These are phyloP conservation scores for Lachnellula cervina DNA, from an alignment of 2,329 filamentous ascomycete genomes.

Conservation along the genomic window DNA sequence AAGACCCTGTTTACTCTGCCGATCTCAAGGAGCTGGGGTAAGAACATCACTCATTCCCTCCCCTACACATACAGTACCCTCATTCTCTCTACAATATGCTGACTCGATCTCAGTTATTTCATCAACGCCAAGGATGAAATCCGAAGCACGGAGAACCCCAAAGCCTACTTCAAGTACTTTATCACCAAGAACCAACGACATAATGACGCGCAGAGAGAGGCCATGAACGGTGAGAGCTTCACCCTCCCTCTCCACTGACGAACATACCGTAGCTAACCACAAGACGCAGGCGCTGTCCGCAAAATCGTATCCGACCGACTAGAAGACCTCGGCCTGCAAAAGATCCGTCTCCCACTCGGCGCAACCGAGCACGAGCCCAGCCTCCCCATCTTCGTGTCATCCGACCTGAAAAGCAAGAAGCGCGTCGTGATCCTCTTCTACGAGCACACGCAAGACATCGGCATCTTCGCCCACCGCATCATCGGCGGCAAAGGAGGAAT, in stretches of 20 bases:
- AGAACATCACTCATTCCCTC: slow-evolving; percentile 18
- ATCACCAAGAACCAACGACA: slow-evolving; percentile 68
- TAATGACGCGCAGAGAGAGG: slow-evolving; percentile 70
- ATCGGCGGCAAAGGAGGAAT: slow-evolving; percentile 61
- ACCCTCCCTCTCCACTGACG: neutral
- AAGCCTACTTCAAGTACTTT: slow-evolving; percentile 70
- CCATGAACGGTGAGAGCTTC: slow-evolving; percentile 61
- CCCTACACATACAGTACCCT: neutral
- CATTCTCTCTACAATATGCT: slow-evolving; percentile 6
- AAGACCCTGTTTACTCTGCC: slow-evolving; percentile 60
- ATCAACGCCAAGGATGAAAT: slow-evolving; percentile 72
- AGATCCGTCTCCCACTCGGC: slow-evolving; percentile 56
- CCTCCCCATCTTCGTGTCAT: slow-evolving; percentile 63
- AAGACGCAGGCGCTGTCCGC: slow-evolving; percentile 53
- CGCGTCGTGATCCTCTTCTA: slow-evolving; percentile 73
- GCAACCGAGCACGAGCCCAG: slow-evolving; percentile 47
- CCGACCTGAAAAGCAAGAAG: slow-evolving; percentile 49
- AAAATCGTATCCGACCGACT: slow-evolving; percentile 60
- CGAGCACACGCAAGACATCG: slow-evolving; percentile 66
- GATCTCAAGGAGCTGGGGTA: slow-evolving; percentile 71
- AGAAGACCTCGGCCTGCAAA: slow-evolving; percentile 52
- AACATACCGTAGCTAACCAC: slow-evolving; percentile 5
- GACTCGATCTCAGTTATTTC: slow-evolving; percentile 58
- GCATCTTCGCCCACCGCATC: slow-evolving; percentile 67
- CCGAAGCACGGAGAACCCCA: slow-evolving; percentile 61